phyloP scores from a whole-genome alignment of 257 asterid species.

The Jacaranda copaia region DNA sequence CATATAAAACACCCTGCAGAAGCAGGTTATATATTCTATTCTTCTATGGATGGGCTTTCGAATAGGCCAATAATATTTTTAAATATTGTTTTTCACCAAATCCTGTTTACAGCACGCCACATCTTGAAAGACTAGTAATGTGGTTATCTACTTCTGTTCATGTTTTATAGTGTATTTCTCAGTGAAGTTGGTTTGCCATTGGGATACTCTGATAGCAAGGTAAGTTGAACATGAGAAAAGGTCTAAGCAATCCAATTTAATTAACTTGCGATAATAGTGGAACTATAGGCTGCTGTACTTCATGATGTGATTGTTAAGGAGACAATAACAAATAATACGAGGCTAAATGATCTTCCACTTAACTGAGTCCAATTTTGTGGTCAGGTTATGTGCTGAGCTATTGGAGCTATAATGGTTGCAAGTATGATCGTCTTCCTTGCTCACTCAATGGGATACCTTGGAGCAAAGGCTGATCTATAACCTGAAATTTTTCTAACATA shows the following conservation, averaged over 20 bases:
- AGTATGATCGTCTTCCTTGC: neutral
- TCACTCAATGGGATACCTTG: too few relatives aligned
- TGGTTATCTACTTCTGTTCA: neutral
- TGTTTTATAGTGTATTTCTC: conserved; percentile 13
- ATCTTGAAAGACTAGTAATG: neutral
- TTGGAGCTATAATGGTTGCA: conserved; percentile 38
- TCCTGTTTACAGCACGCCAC: neutral
- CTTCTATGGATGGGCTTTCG: too few relatives aligned
- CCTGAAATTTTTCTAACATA: neutral
- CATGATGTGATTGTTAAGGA: neutral
- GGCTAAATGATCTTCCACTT: conserved; percentile 4
- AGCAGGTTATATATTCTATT: too few relatives aligned
- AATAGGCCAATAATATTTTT: too few relatives aligned
- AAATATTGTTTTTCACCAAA: neutral
- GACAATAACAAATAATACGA: neutral
- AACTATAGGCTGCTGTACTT: neutral
- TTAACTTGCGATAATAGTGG: neutral
- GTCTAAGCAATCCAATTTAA: neutral
- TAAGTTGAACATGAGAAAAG: neutral
- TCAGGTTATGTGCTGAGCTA: conserved; percentile 51
- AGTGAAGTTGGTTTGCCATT: conserved; percentile 1
- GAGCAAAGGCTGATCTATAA: neutral
- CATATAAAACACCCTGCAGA: too few relatives aligned
- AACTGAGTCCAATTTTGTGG: conserved; percentile 16
- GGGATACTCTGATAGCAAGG: neutral